Conservation (phyloP, 2,329 filamentous ascomycete species). For the Taxawa tesnikishii region DNA sequence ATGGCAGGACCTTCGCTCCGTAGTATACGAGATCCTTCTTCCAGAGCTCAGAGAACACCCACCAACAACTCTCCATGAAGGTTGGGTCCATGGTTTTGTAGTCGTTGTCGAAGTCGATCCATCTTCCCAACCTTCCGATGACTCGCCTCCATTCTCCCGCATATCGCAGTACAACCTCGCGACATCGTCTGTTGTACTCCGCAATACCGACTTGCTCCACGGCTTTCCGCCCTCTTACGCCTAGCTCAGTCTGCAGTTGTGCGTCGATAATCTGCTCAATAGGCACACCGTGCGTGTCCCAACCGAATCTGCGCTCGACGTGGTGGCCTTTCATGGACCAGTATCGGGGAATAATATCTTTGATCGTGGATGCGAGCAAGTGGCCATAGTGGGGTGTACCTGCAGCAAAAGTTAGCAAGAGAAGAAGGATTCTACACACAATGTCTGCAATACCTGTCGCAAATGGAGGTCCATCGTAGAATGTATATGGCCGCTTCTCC, state of each 20-base stretch:
- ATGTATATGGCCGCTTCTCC: slow-evolving; percentile 75
- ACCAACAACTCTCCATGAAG: slow-evolving; percentile 96
- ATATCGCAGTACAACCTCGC: slow-evolving; percentile 87
- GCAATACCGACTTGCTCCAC: slow-evolving; percentile 76
- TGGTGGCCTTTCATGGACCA: slow-evolving; percentile 96
- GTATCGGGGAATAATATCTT: slow-evolving; percentile 91
- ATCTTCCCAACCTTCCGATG: slow-evolving; percentile 78
- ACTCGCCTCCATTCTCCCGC: slow-evolving; percentile 77
- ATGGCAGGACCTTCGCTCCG: slow-evolving; percentile 87
- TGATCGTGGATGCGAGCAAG: slow-evolving; percentile 83
- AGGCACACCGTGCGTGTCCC: slow-evolving; percentile 89
- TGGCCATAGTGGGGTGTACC: slow-evolving; percentile 60
- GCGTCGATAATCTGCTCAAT: slow-evolving; percentile 98
- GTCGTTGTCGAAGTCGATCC: slow-evolving; percentile 97
- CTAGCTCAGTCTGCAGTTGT: slow-evolving; percentile 49
- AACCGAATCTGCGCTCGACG: slow-evolving; percentile 85
- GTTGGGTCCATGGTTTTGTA: slow-evolving; percentile 96
- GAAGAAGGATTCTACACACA: no score
- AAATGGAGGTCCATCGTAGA: slow-evolving; percentile 79
- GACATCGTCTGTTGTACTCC: slow-evolving; percentile 85
- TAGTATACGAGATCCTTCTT: slow-evolving; percentile 85
- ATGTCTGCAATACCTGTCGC: no score
- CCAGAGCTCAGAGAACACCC: slow-evolving; percentile 89
- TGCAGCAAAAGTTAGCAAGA: slow-evolving; percentile 38
- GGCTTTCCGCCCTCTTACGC: slow-evolving; percentile 76